Conservation (phyloP, 2,329 filamentous ascomycete species). For the Periglandula ipomoeae region DNA sequence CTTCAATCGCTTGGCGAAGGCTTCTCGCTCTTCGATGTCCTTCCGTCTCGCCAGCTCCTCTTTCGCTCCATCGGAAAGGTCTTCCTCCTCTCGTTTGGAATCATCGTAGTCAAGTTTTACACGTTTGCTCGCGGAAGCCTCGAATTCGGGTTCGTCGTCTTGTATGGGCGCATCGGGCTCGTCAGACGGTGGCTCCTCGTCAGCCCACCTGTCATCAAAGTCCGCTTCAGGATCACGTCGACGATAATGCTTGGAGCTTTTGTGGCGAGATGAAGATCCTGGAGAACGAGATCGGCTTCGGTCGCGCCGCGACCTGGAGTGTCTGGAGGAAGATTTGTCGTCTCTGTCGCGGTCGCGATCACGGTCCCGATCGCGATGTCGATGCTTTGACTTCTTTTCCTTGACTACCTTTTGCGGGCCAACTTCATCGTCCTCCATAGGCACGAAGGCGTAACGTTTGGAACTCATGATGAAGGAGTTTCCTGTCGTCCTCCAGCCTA, state of each 20-base stretch:
- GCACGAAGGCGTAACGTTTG: conserved; percentile 58
- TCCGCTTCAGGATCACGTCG: conserved; percentile 35
- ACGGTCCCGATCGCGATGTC: conserved; percentile 27
- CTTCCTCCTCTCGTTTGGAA: conserved; percentile 27
- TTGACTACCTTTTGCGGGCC: conserved; percentile 42
- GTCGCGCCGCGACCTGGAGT: conserved; percentile 18
- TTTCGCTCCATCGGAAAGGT: conserved; percentile 48
- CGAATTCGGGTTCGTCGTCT: conserved; percentile 48
- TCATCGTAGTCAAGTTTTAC: conserved; percentile 54
- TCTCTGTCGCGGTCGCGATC: conserved; percentile 24
- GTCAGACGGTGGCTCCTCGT: conserved; percentile 53
- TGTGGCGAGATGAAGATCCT: conserved; percentile 15
- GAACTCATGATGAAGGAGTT: conserved; percentile 31
- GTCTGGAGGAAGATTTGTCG: conserved; percentile 20
- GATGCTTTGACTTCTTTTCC: conserved; percentile 35
- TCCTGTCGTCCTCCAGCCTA: neutral
- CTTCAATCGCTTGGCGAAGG: conserved; percentile 66
- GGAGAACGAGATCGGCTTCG: conserved; percentile 26
- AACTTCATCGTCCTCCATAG: conserved; percentile 58
- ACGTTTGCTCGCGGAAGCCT: conserved; percentile 62
- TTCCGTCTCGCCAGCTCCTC: conserved; percentile 50
- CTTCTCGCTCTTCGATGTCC: conserved; percentile 68
- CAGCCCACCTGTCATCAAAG: conserved; percentile 73
- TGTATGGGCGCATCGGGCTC: conserved; percentile 24
- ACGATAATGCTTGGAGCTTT: conserved; percentile 32